Evolutionary conservation across 305 asterid species (phyloP).

Genomic region (Fraxinus greggii): DNA sequence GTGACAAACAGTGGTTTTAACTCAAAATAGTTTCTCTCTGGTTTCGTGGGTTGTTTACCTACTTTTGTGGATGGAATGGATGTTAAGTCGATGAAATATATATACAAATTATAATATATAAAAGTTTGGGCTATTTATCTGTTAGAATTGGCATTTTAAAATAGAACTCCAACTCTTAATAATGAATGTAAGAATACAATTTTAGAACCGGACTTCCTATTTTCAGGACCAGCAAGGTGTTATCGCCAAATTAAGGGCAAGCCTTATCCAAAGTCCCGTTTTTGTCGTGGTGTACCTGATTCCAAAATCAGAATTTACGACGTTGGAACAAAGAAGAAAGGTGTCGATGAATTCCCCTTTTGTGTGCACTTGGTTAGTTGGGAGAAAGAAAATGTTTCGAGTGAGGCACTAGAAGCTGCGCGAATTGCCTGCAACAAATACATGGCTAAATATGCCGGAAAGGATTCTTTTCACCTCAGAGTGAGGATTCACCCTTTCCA

Average conservation of each 20-base stretch:
- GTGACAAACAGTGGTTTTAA: background rate
- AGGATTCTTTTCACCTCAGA: constrained; percentile 45
- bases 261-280: constrained; percentile 45
- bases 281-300: constrained; percentile 44
- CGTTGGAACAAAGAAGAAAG: constrained; percentile 43
- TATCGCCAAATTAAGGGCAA: constrained; percentile 46
- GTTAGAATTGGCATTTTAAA: too few species aligned
- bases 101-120: too few species aligned
- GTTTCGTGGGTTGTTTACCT: background rate
- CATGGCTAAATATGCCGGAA: constrained; percentile 45
- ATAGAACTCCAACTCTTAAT: background rate
- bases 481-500: constrained; percentile 47
- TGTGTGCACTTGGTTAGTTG: constrained; percentile 42
- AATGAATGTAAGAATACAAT: too few species aligned
- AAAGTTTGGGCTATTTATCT: too few species aligned
- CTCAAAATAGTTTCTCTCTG: background rate
- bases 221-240: constrained; percentile 35
- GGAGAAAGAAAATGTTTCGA: constrained; percentile 50
- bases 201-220: background rate
- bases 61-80: background rate
- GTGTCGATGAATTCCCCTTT: constrained; percentile 43
- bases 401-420: constrained; percentile 50
- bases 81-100: background rate
- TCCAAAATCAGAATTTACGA: constrained; percentile 39
- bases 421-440: constrained; percentile 48